These are phyloP conservation scores for Schizopora paradoxa DNA, from an alignment of 1,284 basidiomycete genomes.

Conservation along the genomic window DNA sequence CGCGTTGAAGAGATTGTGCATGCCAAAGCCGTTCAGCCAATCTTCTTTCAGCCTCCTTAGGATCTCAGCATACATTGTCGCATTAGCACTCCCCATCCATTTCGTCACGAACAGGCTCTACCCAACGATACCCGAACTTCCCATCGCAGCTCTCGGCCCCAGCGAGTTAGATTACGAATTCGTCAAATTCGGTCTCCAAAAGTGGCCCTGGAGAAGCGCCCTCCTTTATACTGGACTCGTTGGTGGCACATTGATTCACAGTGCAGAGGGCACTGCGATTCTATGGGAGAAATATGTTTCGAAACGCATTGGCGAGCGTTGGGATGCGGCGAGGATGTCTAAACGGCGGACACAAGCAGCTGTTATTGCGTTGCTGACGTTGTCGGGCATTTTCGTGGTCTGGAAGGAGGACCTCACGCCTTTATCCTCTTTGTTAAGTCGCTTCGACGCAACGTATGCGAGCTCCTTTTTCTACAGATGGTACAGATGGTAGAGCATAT, in stretches of 20 bases:
- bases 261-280: slow-evolving; percentile 49
- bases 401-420: slow-evolving; percentile 51
- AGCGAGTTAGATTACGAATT: slow-evolving; percentile 71
- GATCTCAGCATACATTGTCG: slow-evolving; percentile 49
- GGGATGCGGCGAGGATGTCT: slow-evolving; percentile 22
- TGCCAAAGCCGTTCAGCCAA: slow-evolving; percentile 24
- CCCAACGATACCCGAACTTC: slow-evolving; percentile 38
- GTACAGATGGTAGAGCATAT: too few relatives aligned
- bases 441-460: slow-evolving; percentile 37
- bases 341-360: slow-evolving; percentile 31
- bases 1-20: slow-evolving; percentile 48
- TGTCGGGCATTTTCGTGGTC: slow-evolving; percentile 49
- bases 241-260: slow-evolving; percentile 46
- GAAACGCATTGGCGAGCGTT: slow-evolving; percentile 21
- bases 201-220: slow-evolving; percentile 57
- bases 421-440: slow-evolving; percentile 42
- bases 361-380: slow-evolving; percentile 40
- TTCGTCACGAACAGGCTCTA: slow-evolving; percentile 52
- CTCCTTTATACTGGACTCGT: slow-evolving; percentile 56
- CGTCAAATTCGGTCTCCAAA: slow-evolving; percentile 57
- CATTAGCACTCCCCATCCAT: slow-evolving; percentile 57
- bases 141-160: slow-evolving; percentile 57
- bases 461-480: slow-evolving; percentile 30
- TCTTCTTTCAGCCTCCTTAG: slow-evolving; percentile 41
- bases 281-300: slow-evolving; percentile 45